Evolutionary conservation across 768 basidiomycete genomes (phyloP).

Genomic region (Strobilomyces echinocephalus): DNA sequence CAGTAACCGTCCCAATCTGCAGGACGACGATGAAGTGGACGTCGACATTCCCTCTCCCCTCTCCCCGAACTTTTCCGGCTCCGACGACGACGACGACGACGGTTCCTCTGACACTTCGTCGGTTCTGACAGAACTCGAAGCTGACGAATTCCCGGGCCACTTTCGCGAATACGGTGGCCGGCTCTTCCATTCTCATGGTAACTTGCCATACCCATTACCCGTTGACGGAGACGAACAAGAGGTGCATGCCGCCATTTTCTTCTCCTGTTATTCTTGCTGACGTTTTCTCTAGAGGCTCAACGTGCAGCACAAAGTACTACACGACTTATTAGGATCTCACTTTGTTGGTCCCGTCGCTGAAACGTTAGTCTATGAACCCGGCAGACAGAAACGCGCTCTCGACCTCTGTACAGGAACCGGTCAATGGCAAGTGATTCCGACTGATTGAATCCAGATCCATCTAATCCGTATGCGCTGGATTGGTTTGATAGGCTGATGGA

Average conservation of each 20-base stretch:
- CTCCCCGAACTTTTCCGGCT: conserved; percentile 5
- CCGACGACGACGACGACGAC: conserved; percentile 33
- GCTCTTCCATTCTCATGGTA: conserved; percentile 64
- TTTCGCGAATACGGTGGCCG: conserved; percentile 56
- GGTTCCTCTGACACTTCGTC: conserved; percentile 40
- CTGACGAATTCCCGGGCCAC: conserved; percentile 54
- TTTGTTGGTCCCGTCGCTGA: conserved; percentile 58
- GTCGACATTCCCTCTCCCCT: conserved; percentile 11
- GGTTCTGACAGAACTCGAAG: conserved; percentile 41
- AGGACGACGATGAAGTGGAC: conserved; percentile 14
- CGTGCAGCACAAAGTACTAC: conserved; percentile 45
- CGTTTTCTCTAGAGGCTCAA: conserved; percentile 45
- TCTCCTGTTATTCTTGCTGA: not conserved
- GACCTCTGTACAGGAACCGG: conserved; percentile 80
- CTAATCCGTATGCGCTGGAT: conserved; percentile 12
- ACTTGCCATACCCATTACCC: conserved; percentile 66
- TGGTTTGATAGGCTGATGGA: conserved; percentile 58
- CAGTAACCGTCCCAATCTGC: conserved; percentile 21
- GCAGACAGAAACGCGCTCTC: conserved; percentile 49
- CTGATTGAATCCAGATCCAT: conserved; percentile 14
- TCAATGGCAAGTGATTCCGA: conserved; percentile 48
- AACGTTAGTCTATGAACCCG: conserved; percentile 39
- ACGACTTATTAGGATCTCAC: conserved; percentile 48
- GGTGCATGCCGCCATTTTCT: conserved; percentile 37
- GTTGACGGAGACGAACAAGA: conserved; percentile 66